Evolutionary conservation across 2,329 filamentous ascomycete genomes (phyloP), one percentile per base, ranked within the genome.

Genomic region (Nothophoma quercina): DNA sequence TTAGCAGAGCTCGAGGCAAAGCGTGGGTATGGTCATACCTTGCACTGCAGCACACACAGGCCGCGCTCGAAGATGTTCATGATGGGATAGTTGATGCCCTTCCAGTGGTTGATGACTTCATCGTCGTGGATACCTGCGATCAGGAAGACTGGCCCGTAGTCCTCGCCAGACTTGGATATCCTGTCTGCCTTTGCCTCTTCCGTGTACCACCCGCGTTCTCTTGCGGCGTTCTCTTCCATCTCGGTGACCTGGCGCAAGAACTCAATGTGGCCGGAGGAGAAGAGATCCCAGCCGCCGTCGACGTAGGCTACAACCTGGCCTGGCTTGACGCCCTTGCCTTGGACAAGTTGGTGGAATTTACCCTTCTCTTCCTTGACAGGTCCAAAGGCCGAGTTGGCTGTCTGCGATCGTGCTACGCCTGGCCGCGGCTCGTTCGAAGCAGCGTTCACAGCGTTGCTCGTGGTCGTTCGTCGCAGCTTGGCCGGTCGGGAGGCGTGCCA

Each of bases 21-120:
- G 12, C 5, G 26, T 18, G 22, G 45, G 21, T 22, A 51, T 32
- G n/a, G 23, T 43, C 84, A 67, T 80, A 93, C 91, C 75, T 89
- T 89, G 81, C 95, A 99, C 71, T 99, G 95, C 58, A 98, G 79
- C 23, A 98, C 93, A 72, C 95, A 99, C 18, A 99, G 85, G 1
- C 93, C 93, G 33, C 95, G 88, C 80, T 99, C 95, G 68, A 93
- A 96, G 51, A 96, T 93, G 79, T 98, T 99, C 95, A 99, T 99
- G 78, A 99, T 98, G 21, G 95, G 95, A 72, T 97, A 99, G 78
- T 99, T 99, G 66, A 97, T 83, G 28, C 95, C 93, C 77, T 98
- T 98, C 89, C 92, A 96, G 67, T 88, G 81, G 76, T 99, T 99
- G 75, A 99, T 96, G 55, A 96, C 92, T 59, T 89, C 86, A 73